Base-by-base conservation (phyloP, 1,284 basidiomycete species). In the Thelephora terrestris region DNA sequence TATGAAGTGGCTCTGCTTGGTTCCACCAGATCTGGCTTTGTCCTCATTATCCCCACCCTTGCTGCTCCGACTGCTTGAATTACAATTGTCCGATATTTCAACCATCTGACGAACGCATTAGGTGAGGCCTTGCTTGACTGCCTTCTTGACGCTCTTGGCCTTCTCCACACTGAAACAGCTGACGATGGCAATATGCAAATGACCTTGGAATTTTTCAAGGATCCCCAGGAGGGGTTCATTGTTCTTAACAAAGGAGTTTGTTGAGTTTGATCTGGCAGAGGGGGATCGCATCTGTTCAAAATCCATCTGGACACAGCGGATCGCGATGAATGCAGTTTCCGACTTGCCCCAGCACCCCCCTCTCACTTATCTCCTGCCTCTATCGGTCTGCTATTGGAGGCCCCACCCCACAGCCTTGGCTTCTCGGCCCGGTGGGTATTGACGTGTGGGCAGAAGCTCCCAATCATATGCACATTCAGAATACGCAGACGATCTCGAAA, bases 121-220 rank as follows among this genome's bases (percentile, higher is more conserved):
- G 0, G 83, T 85, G n/a, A 86, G 70, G 16, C 81, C 80, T 40
- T 74, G 73, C 59, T 85, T 87, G 46, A 81, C 79, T 14, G 74
- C 79, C 52, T 81, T 71, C 66, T 84, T 82, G 24, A 83, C 78
- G 50, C 78, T 79, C 34, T 71, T 73, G 20, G 76, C 81, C 68
- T 75, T 58, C 54, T 61, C 63, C 52, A 67, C 53, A 48, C 67
- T 67, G 57, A 70, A 64, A 43, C 84, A 77, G 50, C 79, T 81
- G 53, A 95, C 90, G 54, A 94, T 85, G 27, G 92, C 92, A 76
- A 95, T 92, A 61, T 95, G 91, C 37, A 85, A 89, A 35, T 88
- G 76, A 9, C 91, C 91, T 62, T 94, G 91, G 65, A 95, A 95
- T 52, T 76, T 85, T 62, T 94, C 91, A 47, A 95, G 75, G 54